These are phyloP conservation scores for Paracorniculantispora psalliotae DNA, from an alignment of 2,329 filamentous ascomycete species.

Conservation along the genomic window DNA sequence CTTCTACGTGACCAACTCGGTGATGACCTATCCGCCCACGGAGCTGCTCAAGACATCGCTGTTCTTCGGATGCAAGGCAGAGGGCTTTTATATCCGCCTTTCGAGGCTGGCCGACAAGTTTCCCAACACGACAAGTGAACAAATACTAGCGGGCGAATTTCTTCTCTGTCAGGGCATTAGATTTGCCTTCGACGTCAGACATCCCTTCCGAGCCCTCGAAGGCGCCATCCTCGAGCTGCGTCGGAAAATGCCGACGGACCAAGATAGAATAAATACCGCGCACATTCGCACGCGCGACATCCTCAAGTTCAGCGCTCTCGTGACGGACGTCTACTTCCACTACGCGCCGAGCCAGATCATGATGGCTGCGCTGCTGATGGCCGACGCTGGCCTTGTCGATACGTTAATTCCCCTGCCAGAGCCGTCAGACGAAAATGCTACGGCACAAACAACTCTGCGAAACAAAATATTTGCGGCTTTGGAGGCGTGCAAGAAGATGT, in stretches of 20 bases:
- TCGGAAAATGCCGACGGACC: slow-evolving; percentile 59
- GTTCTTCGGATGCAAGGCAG: slow-evolving; percentile 90
- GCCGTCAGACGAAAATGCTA: slow-evolving; percentile 25
- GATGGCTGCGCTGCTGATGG: slow-evolving; percentile 73
- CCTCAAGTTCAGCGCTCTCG: slow-evolving; percentile 71
- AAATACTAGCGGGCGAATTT: slow-evolving; percentile 88
- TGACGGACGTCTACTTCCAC: slow-evolving; percentile 96
- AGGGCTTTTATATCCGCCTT: slow-evolving; percentile 69
- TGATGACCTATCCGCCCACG: slow-evolving; percentile 93
- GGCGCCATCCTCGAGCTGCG: slow-evolving; percentile 80
- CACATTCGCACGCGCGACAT: slow-evolving; percentile 69
- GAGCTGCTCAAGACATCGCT: slow-evolving; percentile 85
- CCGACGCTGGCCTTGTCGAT: slow-evolving; percentile 60
- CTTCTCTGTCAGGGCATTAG: slow-evolving; percentile 85
- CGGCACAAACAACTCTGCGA: slow-evolving; percentile 25
- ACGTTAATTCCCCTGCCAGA: slow-evolving; percentile 37
- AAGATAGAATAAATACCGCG: slow-evolving; percentile 50
- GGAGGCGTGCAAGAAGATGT: slow-evolving; percentile 47
- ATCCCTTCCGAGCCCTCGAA: slow-evolving; percentile 83
- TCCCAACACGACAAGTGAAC: slow-evolving; percentile 66
- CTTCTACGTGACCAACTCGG: slow-evolving; percentile 92
- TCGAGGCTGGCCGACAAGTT: slow-evolving; percentile 64
- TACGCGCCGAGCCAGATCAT: slow-evolving; percentile 93
- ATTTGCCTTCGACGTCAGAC: slow-evolving; percentile 89
- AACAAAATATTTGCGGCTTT: slow-evolving; percentile 48